A percentile compares a stretch with the other conserved stretches of the same genome.
Conservation (phyloP, 2,329 filamentous ascomycete species). For the Chaetomium sp. region DNA sequence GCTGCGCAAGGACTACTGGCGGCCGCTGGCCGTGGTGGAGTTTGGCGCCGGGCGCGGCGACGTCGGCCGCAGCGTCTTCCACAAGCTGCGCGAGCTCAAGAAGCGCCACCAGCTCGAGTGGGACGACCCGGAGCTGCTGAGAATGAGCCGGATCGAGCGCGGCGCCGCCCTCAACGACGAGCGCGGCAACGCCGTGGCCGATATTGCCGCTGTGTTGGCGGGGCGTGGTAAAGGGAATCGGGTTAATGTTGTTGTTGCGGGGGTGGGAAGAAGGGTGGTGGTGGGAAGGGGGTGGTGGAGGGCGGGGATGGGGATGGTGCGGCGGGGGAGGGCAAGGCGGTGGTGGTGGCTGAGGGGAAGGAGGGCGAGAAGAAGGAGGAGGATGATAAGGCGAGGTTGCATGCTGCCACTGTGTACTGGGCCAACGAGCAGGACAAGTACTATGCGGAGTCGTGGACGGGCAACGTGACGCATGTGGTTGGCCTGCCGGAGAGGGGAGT, state of each 20-base stretch:
- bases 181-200: conserved; percentile 63
- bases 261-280: conserved; percentile 1
- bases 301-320: no score
- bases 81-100: conserved; percentile 66
- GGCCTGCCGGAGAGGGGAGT: conserved; percentile 39
- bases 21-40: conserved; percentile 60
- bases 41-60: conserved; percentile 56
- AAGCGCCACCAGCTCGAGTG: conserved; percentile 64
- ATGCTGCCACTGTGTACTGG: conserved; percentile 54
- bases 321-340: no score
- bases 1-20: conserved; percentile 69
- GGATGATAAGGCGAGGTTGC: conserved; percentile 21
- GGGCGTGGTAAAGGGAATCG: conserved; percentile 56
- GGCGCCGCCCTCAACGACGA: conserved; percentile 60
- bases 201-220: conserved; percentile 61
- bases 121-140: conserved; percentile 48
- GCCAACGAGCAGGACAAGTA: conserved; percentile 50
- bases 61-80: conserved; percentile 61
- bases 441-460: conserved; percentile 53
- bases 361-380: conserved; percentile 6
- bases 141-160: conserved; percentile 48
- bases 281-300: background rate
- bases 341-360: background rate
- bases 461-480: conserved; percentile 55
- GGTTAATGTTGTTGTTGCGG: conserved; percentile 39